phyloP scores from a whole-genome alignment of 768 basidiomycete genomes.

The Phlebiopsis flavidoalba region DNA sequence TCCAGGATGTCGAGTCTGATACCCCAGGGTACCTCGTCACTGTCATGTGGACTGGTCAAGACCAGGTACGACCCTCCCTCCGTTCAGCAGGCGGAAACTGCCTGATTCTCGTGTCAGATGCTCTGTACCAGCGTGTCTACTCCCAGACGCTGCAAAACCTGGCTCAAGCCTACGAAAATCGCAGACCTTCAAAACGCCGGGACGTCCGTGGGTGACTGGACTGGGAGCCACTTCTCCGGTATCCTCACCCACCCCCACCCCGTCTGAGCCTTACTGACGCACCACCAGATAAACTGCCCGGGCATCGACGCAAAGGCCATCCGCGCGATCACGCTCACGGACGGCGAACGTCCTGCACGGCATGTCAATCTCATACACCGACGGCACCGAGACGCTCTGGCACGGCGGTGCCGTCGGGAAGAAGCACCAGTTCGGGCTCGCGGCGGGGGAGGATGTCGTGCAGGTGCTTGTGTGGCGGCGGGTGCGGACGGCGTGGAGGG shows the following conservation, averaged over 20 bases:
- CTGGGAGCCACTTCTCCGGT: not conserved
- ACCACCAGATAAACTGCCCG: not conserved
- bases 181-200: not conserved
- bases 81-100: too few species aligned
- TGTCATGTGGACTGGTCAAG: constrained; percentile 5
- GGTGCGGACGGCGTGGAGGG: not conserved
- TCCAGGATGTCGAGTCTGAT: not conserved
- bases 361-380: not conserved
- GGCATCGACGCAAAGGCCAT: not conserved
- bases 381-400: not conserved
- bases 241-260: too few species aligned
- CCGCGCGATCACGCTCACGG: not conserved
- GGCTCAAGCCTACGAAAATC: not conserved
- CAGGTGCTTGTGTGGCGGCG: not conserved
- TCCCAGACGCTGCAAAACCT: not conserved
- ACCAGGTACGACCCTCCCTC: not conserved
- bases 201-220: not conserved
- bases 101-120: not conserved
- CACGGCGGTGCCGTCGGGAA: not conserved
- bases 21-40: not conserved
- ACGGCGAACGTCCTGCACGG: not conserved
- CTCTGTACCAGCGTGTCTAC: not conserved
- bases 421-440: not conserved
- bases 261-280: not conserved
- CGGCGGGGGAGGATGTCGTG: not conserved